Conservation (phyloP, 495 filamentous ascomycete genomes). For the Penicillium tannophilum region DNA sequence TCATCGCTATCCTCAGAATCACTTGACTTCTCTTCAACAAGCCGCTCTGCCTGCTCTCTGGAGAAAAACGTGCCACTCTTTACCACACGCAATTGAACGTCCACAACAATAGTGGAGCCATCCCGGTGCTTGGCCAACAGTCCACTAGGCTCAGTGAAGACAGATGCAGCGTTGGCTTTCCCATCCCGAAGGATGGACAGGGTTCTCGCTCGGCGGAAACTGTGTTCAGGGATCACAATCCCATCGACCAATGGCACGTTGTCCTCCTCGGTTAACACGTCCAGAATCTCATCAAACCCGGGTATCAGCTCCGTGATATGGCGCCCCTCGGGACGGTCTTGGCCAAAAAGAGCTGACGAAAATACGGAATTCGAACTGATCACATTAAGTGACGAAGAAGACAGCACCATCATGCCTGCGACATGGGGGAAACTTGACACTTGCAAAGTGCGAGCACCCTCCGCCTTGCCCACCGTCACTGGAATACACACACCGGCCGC, state of each 20-base stretch:
- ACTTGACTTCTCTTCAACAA: slow-evolving; percentile 28
- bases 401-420: slow-evolving; percentile 91
- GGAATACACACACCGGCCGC: slow-evolving; percentile 75
- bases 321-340: slow-evolving; percentile 77
- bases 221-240: slow-evolving; percentile 96
- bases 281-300: slow-evolving; percentile 79
- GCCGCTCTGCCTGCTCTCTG: slow-evolving; percentile 43
- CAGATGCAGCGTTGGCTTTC: slow-evolving; percentile 66
- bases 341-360: slow-evolving; percentile 86
- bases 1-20: slow-evolving; percentile 43
- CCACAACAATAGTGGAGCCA: slow-evolving; percentile 86
- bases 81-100: slow-evolving; percentile 93
- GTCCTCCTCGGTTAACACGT: slow-evolving; percentile 83
- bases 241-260: slow-evolving; percentile 80
- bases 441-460: slow-evolving; percentile 65
- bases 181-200: slow-evolving; percentile 80
- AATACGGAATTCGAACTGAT: slow-evolving; percentile 95
- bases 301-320: slow-evolving; percentile 81
- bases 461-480: slow-evolving; percentile 68
- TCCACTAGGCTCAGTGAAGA: slow-evolving; percentile 79
- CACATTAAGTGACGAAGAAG: slow-evolving; percentile 72
- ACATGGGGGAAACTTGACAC: slow-evolving; percentile 96
- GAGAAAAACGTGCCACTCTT: slow-evolving; percentile 69
- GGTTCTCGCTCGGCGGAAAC: slow-evolving; percentile 85
- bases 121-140: slow-evolving; percentile 86